Evolutionary conservation across 225 moss, liverwort and hornwort species (phyloP).

Genomic region (Pseudisothecium myosuroides): DNA sequence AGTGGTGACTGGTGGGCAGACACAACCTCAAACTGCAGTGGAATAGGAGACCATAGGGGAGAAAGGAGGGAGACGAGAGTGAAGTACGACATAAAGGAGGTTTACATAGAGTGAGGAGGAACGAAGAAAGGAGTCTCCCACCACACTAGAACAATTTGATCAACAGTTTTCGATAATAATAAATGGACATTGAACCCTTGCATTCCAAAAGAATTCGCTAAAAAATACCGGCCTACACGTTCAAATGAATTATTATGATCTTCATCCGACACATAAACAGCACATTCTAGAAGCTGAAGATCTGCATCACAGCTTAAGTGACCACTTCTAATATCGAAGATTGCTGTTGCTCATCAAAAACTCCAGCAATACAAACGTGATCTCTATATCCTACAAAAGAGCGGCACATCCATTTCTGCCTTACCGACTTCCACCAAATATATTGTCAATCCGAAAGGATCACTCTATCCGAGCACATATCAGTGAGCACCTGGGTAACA

Average conservation of each 20-base stretch:
- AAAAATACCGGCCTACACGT: neutral
- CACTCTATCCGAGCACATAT: neutral
- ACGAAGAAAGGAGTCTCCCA: neutral
- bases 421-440: neutral
- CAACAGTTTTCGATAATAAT: neutral
- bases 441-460: neutral
- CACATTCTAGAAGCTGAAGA: neutral
- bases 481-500: neutral
- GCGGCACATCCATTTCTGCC: neutral
- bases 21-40: neutral
- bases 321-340: neutral
- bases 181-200: neutral
- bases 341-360: neutral
- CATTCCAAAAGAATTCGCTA: neutral
- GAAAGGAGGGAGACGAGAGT: neutral
- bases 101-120: neutral
- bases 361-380: neutral
- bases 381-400: neutral
- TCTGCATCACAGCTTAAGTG: neutral
- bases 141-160: neutral
- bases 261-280: neutral
- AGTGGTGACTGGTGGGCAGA: neutral
- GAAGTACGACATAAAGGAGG: neutral
- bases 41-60: neutral
- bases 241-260: neutral